A percentile compares a stretch with the other conserved stretches of the same genome.
phyloP scores from a whole-genome alignment of 352 stramenopile genomes.

The Phytophthora meadii region DNA sequence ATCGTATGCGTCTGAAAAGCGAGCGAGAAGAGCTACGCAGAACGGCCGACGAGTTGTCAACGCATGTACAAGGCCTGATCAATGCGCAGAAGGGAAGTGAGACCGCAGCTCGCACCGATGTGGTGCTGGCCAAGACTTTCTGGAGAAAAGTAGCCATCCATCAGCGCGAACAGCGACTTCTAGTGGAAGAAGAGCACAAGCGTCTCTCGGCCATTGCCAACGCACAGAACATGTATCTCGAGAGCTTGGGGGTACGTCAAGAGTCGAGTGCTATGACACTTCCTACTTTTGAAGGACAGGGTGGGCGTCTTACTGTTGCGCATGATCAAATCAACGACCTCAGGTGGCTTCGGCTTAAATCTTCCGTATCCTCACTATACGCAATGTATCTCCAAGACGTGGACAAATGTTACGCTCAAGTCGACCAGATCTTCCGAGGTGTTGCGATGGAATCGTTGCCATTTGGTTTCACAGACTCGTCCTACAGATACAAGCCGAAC shows the following conservation, averaged over 20 bases:
- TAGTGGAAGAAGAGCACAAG: background rate
- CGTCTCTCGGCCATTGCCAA: background rate
- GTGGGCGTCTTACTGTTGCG: too few relatives aligned
- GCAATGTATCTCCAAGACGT: slow-evolving; percentile 16
- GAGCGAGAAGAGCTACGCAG: background rate
- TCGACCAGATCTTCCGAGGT: slow-evolving; percentile 12
- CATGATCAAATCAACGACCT: background rate
- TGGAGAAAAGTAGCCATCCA: background rate
- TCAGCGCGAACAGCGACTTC: background rate
- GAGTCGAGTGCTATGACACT: background rate
- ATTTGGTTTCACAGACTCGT: background rate
- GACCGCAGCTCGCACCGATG: background rate
- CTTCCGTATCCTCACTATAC: slow-evolving; percentile 8
- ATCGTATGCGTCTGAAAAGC: background rate
- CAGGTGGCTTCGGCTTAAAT: slow-evolving; percentile 5
- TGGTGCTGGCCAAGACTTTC: slow-evolving; percentile 2
- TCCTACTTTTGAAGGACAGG: too few relatives aligned
- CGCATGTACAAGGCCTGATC: background rate
- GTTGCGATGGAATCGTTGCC: slow-evolving; percentile 2
- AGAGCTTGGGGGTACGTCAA: background rate
- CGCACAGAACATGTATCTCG: background rate
- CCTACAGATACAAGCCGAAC: background rate
- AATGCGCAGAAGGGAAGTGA: background rate
- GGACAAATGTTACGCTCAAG: slow-evolving; percentile 7
- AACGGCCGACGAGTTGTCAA: background rate